phyloP scores from a whole-genome alignment of 1,284 basidiomycete genomes.

The Tetrapyrgos nigripes region DNA sequence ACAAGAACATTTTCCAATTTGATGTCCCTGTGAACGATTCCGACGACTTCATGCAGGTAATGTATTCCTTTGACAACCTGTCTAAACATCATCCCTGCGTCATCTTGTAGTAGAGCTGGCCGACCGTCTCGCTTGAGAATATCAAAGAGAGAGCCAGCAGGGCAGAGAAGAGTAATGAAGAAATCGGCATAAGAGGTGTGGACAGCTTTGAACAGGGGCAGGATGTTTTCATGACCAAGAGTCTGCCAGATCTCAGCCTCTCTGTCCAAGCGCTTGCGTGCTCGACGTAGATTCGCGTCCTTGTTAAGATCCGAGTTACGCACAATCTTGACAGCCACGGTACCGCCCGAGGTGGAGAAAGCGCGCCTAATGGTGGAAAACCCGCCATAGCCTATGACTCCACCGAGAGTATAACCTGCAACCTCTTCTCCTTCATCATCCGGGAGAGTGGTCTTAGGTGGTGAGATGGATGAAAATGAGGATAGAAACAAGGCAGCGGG shows the following conservation, averaged over 20 bases:
- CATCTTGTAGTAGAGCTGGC: slow-evolving; percentile 72
- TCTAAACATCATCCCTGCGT: slow-evolving; percentile 87
- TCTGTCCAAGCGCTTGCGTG: slow-evolving; percentile 69
- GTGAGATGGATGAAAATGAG: slow-evolving; percentile 58
- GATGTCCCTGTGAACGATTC: slow-evolving; percentile 89
- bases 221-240: slow-evolving; percentile 78
- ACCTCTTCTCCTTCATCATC: slow-evolving; percentile 68
- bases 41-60: slow-evolving; percentile 84
- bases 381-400: slow-evolving; percentile 82
- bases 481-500: slow-evolving; percentile 84
- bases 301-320: slow-evolving; percentile 58
- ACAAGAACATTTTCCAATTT: slow-evolving; percentile 97
- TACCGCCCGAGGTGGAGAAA: slow-evolving; percentile 66
- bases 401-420: slow-evolving; percentile 80
- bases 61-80: slow-evolving; percentile 88
- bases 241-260: slow-evolving; percentile 85
- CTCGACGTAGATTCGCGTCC: slow-evolving; percentile 50
- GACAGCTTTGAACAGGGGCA: slow-evolving; percentile 75
- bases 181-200: slow-evolving; percentile 77
- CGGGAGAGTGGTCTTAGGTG: slow-evolving; percentile 37
- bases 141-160: slow-evolving; percentile 87
- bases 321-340: slow-evolving; percentile 87
- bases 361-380: slow-evolving; percentile 89
- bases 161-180: slow-evolving; percentile 85
- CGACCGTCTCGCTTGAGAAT: slow-evolving; percentile 77